Evolutionary conservation across 495 filamentous ascomycete genomes (phyloP), one percentile per base, ranked within the genome.

Genomic region (Lichenothelia convexa): DNA sequence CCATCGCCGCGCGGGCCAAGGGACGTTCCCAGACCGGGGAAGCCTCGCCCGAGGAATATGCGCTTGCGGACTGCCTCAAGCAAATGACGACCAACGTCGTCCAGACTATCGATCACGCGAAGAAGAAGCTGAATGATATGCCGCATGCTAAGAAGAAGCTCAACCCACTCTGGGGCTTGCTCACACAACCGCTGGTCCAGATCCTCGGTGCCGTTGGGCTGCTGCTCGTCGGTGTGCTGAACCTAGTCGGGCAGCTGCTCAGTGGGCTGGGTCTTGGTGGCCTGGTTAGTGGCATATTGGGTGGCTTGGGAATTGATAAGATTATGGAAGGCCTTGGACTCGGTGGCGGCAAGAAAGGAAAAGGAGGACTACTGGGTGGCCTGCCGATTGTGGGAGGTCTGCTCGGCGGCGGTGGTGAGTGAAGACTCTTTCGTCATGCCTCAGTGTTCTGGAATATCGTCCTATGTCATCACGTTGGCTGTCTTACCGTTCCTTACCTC

Each of bases 101-200:
- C 4, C 71, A 73, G 47, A 81, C 77, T n/a, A 84, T 94, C 43
- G 84, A 93, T 40, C 71, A 77, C 30, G 81, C 79, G 24, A 83
- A 80, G 67, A 76, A 72, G 55, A 78, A 78, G 59, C 78, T 93
- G 38, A 73, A 78, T 46, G 79, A 80, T 49, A 86, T 93, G 78
- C 86, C 86, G 12, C 75, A 86, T 40, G 86, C 84, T 18, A 89
- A 93, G 74, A 92, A 93, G 65, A 71, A 80, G 57, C 68, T 94
- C 34, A 93, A 83, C 51, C 83, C 85, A 1, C 71, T 93, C 21
- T 84, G 84, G 80, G 76, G 64, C 24, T 57, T 93, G 32, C 61
- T 93, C 24, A 75, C 73, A 1, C 72, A 93, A 61, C 85, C 85
- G 12, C 63, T 93, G 16, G 81, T 84, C 68, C 85, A 93, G 66